These are phyloP conservation scores for Henckelia pumila DNA, from an alignment of 257 asterid species.

Conservation along the genomic window DNA sequence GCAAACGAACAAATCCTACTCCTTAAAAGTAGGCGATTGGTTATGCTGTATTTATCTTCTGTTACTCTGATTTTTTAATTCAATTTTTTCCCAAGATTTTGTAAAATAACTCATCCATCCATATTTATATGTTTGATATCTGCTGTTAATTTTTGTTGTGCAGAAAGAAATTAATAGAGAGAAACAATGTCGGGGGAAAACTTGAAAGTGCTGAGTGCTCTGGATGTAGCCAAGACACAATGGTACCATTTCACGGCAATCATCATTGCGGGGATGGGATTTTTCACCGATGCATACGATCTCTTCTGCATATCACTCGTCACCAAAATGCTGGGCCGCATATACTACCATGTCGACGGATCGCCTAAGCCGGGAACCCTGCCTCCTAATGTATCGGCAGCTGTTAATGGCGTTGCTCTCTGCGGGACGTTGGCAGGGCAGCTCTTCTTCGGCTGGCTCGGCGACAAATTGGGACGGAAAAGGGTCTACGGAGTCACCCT, in stretches of 20 bases:
- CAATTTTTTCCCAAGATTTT: no score
- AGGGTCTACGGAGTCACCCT: slow-evolving; percentile 56
- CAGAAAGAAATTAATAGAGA: neutral
- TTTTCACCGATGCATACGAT: slow-evolving; percentile 67
- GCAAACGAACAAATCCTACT: neutral
- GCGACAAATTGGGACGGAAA: slow-evolving; percentile 55
- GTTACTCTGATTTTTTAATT: neutral
- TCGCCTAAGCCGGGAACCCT: slow-evolving; percentile 50
- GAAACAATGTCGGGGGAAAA: slow-evolving; percentile 36
- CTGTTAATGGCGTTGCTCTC: slow-evolving; percentile 62
- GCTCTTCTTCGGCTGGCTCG: slow-evolving; percentile 68
- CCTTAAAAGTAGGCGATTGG: neutral
- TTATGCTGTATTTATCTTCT: neutral
- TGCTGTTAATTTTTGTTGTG: neutral
- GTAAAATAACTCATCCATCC: neutral
- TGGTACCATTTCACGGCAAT: slow-evolving; percentile 69
- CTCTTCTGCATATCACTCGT: slow-evolving; percentile 65
- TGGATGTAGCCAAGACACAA: slow-evolving; percentile 58
- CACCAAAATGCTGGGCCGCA: slow-evolving; percentile 64
- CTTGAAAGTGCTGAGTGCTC: slow-evolving; percentile 46
- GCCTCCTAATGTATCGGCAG: slow-evolving; percentile 56
- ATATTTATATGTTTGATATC: neutral
- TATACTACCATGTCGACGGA: slow-evolving; percentile 50
- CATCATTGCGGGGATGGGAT: slow-evolving; percentile 67
- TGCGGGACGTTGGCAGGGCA: slow-evolving; percentile 60